phyloP scores from a whole-genome alignment of 176 grass and related monocot species.

The Cenchrus purpureus region DNA sequence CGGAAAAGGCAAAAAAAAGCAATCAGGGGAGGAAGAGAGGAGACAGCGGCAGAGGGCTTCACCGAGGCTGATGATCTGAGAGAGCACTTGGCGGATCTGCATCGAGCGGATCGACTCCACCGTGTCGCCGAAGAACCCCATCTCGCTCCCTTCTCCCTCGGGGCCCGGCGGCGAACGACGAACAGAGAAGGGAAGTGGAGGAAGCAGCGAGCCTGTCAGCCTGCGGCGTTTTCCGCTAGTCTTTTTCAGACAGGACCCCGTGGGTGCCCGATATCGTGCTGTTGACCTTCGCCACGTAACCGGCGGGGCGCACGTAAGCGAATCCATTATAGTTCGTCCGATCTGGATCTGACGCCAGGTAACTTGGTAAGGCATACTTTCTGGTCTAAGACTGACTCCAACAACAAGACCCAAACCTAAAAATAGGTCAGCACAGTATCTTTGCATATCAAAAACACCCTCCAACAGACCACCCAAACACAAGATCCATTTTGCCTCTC shows the following conservation, averaged over 20 bases:
- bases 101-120: conserved; percentile 71
- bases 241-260: conserved; percentile 18
- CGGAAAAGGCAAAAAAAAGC: not conserved
- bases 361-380: not conserved
- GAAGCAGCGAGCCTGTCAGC: not conserved
- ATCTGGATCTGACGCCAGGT: not conserved
- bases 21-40: not conserved
- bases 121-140: conserved; percentile 65
- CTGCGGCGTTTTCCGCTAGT: not conserved
- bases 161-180: conserved; percentile 16
- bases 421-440: no score
- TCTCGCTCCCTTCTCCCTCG: conserved; percentile 34
- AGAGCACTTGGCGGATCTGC: conserved; percentile 68
- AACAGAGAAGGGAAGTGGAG: not conserved
- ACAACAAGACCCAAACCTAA: no score
- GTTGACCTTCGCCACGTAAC: not conserved
- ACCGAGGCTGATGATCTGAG: conserved; percentile 80
- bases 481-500: no score
- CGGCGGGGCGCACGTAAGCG: not conserved
- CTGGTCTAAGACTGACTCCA: no score
- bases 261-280: not conserved
- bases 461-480: no score
- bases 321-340: not conserved
- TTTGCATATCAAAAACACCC: no score
- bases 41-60: not conserved